Evolutionary conservation across 108 stramenopile genomes (phyloP), one percentile per base, ranked within the genome.

Genomic region (Epithemia pelagica): DNA sequence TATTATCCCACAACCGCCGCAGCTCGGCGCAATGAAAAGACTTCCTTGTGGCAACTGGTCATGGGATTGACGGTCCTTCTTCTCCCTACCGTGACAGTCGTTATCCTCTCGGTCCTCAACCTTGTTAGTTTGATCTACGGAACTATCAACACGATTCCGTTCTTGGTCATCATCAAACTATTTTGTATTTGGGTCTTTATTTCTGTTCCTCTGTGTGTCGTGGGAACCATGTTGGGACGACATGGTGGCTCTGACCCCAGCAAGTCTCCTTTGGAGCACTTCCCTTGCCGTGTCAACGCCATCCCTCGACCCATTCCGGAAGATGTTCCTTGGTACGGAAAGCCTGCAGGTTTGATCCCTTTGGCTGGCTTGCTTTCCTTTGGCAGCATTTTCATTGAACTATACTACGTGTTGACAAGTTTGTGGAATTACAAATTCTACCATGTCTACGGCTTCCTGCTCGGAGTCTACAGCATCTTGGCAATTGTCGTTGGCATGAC

Each of bases 401-500:
- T 98, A 58, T 97, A 97, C 79, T 97, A 93, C 80, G 85, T 97
- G 31, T 77, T 95, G 79, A 95, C 94, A 26, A 90, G 87, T 10
- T 81, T 94, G 53, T 97, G 96, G 94, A 91, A 90, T 74, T 97
- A 97, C 95, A 97, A 96, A 84, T 97, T 96, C 77, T 99, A 99
- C 84, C 97, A 97, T 74, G 98, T 99, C 31, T 99, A 97, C 73
- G 96, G 96, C 54, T 99, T 98, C 74, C 70, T 99, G 61, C 79
- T 98, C 68, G 89, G 96, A 30, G 98, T 98, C 7, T 95, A 95
- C 73, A 73, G 78, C 60, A 99, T 99, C 66, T 87, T 99, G 57
- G 81, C 82, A 21, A 83, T 97, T 64, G 98, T 99, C 28, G 92
- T 96, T 0, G 87, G 94, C 32, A 96, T 97, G 89, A 96, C 95